phyloP scores from a whole-genome alignment of 73 alveolate genomes.

The Tetrahymena malaccensis region DNA sequence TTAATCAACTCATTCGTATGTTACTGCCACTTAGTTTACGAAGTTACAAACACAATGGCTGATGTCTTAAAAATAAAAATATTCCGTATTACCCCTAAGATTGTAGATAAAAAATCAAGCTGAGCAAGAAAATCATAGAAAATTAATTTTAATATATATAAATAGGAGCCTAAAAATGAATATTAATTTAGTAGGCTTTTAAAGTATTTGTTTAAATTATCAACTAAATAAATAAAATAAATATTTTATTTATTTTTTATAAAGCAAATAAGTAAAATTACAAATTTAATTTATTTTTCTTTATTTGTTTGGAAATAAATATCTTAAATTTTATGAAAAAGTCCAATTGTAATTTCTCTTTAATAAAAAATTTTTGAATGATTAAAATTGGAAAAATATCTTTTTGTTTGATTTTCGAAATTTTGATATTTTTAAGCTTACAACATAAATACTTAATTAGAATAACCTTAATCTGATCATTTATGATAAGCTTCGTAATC shows the following conservation, averaged over 20 bases:
- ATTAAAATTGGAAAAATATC: too few species aligned
- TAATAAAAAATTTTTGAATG: too few species aligned
- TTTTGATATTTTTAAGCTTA: background rate
- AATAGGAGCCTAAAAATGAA: background rate
- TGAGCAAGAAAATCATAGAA: background rate
- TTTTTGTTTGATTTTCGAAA: too few species aligned
- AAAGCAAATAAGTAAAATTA: background rate
- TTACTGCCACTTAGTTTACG: background rate
- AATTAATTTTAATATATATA: background rate
- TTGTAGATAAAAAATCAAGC: background rate
- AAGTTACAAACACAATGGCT: background rate
- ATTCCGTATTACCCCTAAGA: background rate
- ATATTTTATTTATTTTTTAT: too few species aligned
- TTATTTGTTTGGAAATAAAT: background rate
- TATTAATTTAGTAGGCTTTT: background rate
- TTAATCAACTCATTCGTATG: background rate
- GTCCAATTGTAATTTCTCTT: too few species aligned
- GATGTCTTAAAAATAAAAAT: background rate
- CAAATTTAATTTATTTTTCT: too few species aligned
- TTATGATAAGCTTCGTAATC: too few species aligned
- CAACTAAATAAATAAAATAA: background rate
- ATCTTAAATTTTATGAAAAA: background rate
- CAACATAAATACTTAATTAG: background rate
- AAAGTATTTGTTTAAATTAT: background rate
- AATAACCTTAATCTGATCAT: background rate